phyloP scores from a whole-genome alignment of 108 stramenopile species.

The Nitzschia sp. region DNA sequence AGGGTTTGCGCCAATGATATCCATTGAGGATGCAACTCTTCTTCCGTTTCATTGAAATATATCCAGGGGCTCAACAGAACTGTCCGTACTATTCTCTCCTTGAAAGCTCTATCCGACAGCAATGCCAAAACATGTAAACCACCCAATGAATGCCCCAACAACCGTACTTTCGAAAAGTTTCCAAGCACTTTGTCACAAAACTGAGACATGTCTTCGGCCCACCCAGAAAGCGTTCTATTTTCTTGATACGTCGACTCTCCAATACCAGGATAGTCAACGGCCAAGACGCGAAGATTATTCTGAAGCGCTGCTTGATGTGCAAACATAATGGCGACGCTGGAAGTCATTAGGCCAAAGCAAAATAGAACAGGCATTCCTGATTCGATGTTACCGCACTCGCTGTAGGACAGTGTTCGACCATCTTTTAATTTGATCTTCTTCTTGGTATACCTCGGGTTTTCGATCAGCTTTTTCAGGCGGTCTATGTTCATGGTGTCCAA shows the following conservation, averaged over 20 bases:
- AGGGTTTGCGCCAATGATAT: slow-evolving; percentile 21
- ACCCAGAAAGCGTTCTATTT: slow-evolving; percentile 25
- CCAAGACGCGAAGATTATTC: slow-evolving; percentile 26
- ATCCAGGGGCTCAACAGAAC: slow-evolving; percentile 31
- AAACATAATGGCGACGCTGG: slow-evolving; percentile 29
- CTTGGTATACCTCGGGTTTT: slow-evolving; percentile 28
- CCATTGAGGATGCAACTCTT: slow-evolving; percentile 15
- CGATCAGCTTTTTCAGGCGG: slow-evolving; percentile 19
- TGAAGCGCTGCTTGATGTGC: slow-evolving; percentile 25
- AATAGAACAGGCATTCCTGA: slow-evolving; percentile 35
- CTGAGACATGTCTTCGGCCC: slow-evolving; percentile 25
- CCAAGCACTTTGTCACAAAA: slow-evolving; percentile 23
- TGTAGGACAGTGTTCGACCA: slow-evolving; percentile 35
- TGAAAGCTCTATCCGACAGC: slow-evolving; percentile 19
- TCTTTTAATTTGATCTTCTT: slow-evolving; percentile 28
- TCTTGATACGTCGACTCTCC: slow-evolving; percentile 29
- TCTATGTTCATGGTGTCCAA: slow-evolving; percentile 13
- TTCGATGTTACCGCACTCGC: slow-evolving; percentile 33
- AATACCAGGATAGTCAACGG: slow-evolving; percentile 41
- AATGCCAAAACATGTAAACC: slow-evolving; percentile 24
- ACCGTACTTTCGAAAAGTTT: not conserved
- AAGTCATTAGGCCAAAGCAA: slow-evolving; percentile 35
- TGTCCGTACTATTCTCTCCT: slow-evolving; percentile 14
- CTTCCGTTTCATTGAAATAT: slow-evolving; percentile 13
- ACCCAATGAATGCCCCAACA: slow-evolving; percentile 34